Percentiles rank a stretch among this genome's conserved stretches.
Conservation (phyloP, 2,329 filamentous ascomycete species). For the Cladosporium sp. region DNA sequence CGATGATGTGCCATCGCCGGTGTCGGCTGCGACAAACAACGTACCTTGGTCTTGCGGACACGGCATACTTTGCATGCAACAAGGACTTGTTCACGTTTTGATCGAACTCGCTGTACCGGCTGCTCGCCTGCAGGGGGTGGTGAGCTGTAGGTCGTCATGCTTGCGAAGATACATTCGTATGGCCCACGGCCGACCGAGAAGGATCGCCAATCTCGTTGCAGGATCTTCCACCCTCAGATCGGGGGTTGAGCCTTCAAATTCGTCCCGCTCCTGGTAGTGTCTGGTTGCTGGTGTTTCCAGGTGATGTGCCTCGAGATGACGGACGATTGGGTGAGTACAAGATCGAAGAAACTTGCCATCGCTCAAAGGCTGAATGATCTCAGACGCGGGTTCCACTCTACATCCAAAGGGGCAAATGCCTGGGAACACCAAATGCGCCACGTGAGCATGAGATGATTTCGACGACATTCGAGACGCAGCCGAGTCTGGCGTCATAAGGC, state of each 20-base stretch:
- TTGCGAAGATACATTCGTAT: not conserved
- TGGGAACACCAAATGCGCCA: too few relatives aligned
- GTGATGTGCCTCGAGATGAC: not conserved
- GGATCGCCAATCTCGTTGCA: not conserved
- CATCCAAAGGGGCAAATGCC: not conserved
- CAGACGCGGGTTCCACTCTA: not conserved
- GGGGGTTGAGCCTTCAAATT: not conserved
- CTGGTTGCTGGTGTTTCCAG: not conserved
- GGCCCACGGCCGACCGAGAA: not conserved
- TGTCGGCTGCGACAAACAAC: not conserved
- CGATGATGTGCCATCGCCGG: too few relatives aligned
- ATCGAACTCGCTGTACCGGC: not conserved
- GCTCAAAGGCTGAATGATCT: not conserved
- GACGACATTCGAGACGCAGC: not conserved
- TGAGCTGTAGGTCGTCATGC: not conserved
- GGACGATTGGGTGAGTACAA: not conserved
- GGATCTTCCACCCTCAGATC: not conserved
- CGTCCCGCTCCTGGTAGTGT: not conserved
- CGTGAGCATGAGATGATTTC: not conserved
- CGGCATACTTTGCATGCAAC: constrained; percentile 1
- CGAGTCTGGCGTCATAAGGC: not conserved
- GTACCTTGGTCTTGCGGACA: not conserved
- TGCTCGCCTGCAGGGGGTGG: not conserved
- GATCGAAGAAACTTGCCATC: not conserved
- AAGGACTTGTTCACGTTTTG: not conserved